phyloP scores from a whole-genome alignment of 495 filamentous ascomycete species.

The Trichoderma asperelloides region DNA sequence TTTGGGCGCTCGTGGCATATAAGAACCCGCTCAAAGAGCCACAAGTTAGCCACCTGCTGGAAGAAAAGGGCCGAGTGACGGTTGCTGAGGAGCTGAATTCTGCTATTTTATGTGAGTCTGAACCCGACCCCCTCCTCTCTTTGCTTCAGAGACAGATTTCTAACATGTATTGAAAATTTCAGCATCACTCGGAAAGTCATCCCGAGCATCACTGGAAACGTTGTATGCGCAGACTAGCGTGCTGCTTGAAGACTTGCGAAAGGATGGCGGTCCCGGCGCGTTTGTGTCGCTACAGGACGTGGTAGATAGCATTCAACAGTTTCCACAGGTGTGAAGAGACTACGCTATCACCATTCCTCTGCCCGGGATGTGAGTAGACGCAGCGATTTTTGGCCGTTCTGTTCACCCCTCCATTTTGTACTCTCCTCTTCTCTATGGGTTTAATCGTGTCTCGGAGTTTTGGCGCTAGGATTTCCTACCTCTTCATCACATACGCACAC shows the following conservation, averaged over 20 bases:
- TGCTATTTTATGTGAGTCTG: slow-evolving; percentile 69
- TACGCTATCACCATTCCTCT: neutral
- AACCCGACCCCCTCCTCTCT: neutral
- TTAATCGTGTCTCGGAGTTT: neutral
- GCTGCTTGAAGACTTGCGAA: slow-evolving; percentile 70
- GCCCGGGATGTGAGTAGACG: neutral
- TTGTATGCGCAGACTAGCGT: slow-evolving; percentile 81
- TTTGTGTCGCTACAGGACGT: slow-evolving; percentile 78
- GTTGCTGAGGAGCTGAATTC: slow-evolving; percentile 94
- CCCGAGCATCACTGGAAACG: slow-evolving; percentile 76
- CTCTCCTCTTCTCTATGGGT: neutral
- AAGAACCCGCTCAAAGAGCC: slow-evolving; percentile 65
- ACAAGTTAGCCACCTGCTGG: slow-evolving; percentile 70
- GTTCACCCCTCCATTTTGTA: neutral
- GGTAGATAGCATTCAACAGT: slow-evolving; percentile 32
- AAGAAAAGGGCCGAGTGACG: slow-evolving; percentile 61
- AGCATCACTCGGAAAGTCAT: slow-evolving; percentile 89
- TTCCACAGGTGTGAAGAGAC: neutral
- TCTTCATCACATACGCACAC: neutral
- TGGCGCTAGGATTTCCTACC: neutral
- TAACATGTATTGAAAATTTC: slow-evolving; percentile 19
- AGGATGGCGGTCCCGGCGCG: slow-evolving; percentile 75
- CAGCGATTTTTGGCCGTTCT: neutral
- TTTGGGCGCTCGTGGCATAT: slow-evolving; percentile 86
- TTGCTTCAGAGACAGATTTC: neutral